Percentiles rank a stretch among this genome's conserved stretches.
Conservation (phyloP, 257 asterid genomes). For the Ocimum tenuiflorum region DNA sequence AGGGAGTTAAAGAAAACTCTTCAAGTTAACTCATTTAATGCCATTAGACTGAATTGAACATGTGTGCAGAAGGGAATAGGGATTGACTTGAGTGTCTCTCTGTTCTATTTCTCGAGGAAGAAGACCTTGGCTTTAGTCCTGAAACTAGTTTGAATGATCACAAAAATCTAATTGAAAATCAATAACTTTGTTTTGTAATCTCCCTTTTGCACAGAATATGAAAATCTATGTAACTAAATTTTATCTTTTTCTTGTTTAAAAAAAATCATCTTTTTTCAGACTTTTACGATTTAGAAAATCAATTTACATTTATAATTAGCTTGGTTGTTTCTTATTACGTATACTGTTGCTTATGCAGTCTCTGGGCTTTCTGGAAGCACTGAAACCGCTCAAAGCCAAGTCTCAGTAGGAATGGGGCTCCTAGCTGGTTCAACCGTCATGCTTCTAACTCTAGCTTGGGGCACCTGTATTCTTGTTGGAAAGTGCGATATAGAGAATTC, state of each 20-base stretch:
- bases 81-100: not conserved
- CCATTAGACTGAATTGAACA: not conserved
- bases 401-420: slow-evolving; percentile 90
- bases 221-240: not conserved
- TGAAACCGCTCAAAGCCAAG: slow-evolving; percentile 88
- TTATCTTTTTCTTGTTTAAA: too few species aligned
- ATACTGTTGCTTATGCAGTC: slow-evolving; percentile 36
- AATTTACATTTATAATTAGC: not conserved
- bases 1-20: not conserved
- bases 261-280: slow-evolving; percentile 7
- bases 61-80: not conserved
- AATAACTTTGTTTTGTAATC: too few species aligned
- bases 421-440: slow-evolving; percentile 94
- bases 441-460: slow-evolving; percentile 91
- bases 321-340: not conserved
- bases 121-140: not conserved
- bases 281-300: not conserved
- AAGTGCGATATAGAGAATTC: slow-evolving; percentile 59
- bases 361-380: slow-evolving; percentile 81
- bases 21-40: not conserved
- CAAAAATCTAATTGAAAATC: too few species aligned
- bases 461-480: slow-evolving; percentile 75
- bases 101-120: not conserved
- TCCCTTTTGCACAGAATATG: too few species aligned
- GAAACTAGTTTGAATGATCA: too few species aligned